Evolutionary conservation across 108 stramenopile species (phyloP), one percentile per base, ranked within the genome.

Genomic region (Pseudonitzschia multistriata): DNA sequence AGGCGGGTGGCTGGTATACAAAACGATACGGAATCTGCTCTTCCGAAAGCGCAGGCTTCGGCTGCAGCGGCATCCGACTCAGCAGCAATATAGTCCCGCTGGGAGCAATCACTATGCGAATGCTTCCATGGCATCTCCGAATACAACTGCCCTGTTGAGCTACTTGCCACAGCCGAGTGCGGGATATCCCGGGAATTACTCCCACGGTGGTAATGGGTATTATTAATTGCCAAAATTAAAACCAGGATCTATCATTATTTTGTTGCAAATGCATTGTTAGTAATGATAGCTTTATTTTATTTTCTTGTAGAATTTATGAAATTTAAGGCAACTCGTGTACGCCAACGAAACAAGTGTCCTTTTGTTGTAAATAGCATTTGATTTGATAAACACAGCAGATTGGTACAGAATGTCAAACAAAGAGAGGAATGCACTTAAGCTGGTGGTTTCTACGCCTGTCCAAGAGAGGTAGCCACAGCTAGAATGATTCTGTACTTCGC

Each of bases 1-100:
- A 8, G 68, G 70, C 25, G 78, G 83, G n/a, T 91, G 83, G 74
- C 36, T 82, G 27, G 62, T 67, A 24, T 90, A 88, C 67, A 75
- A 70, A 67, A 39, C 85, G 31, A 70, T 90, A 40, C 76, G 85
- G 42, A 66, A 76, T 30, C 57, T 85, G 28, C 63, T 64, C 25
- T 64, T 64, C n/a, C 37, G 25, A 24, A 64, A 64, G 63, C 57
- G 57, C 29, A 35, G 11, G 11, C 33, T 59, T 59, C 17, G 15
- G 17, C 57, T 35, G 27, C 57, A 15, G 29, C 3, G 57, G 19
- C 57, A 35, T 15, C 33, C 6, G 1, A 10, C 5, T 0, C 57
- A 59, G 2, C 57, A 33, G 1, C 57, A 59, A 59, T 59, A 10
- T 59, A 30, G 22, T 0, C 27, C 27, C 29, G 24, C 31, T 4